Evolutionary conservation across 2,329 filamentous ascomycete genomes (phyloP).

Genomic region (Pseudonectria foliicola): DNA sequence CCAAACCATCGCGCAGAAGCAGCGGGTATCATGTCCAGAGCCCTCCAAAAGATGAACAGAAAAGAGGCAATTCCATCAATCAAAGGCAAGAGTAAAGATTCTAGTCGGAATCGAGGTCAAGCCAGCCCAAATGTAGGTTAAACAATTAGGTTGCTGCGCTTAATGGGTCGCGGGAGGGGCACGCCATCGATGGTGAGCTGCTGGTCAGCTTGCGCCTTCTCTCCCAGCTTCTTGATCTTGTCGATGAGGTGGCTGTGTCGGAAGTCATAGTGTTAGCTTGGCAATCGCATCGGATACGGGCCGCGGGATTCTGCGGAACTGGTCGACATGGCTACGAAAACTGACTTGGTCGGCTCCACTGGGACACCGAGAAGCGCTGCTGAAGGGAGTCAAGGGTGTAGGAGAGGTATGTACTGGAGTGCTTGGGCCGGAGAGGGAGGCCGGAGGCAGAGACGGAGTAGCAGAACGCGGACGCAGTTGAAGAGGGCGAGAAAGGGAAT

Average conservation of each 20-base stretch:
- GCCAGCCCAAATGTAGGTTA: neutral
- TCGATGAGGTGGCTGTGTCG: conserved; percentile 45
- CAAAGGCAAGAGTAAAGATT: neutral
- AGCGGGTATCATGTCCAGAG: conserved; percentile 10
- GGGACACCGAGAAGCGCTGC: conserved; percentile 6
- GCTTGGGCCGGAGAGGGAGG: conserved; percentile 1
- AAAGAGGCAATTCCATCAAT: conserved; percentile 3
- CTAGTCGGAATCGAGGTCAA: neutral
- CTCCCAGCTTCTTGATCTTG: conserved; percentile 43
- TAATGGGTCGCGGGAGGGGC: conserved; percentile 36
- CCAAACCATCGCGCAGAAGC: conserved; percentile 8
- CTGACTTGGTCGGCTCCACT: conserved; percentile 11
- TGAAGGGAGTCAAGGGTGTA: conserved; percentile 3
- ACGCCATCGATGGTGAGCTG: conserved; percentile 26
- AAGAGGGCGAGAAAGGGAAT: conserved; percentile 6
- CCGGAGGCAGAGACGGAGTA: neutral
- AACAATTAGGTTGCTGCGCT: conserved; percentile 28
- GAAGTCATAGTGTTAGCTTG: conserved; percentile 22
- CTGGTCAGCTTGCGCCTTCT: conserved; percentile 27
- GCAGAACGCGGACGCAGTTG: no score
- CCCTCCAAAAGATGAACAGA: conserved; percentile 1
- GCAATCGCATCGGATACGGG: conserved; percentile 21
- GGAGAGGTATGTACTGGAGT: conserved; percentile 2
- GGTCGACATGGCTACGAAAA: conserved; percentile 19
- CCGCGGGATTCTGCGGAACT: conserved; percentile 20